These are phyloP conservation scores for Jackrogersella multiformis DNA, from an alignment of 495 filamentous ascomycete genomes.

Conservation along the genomic window DNA sequence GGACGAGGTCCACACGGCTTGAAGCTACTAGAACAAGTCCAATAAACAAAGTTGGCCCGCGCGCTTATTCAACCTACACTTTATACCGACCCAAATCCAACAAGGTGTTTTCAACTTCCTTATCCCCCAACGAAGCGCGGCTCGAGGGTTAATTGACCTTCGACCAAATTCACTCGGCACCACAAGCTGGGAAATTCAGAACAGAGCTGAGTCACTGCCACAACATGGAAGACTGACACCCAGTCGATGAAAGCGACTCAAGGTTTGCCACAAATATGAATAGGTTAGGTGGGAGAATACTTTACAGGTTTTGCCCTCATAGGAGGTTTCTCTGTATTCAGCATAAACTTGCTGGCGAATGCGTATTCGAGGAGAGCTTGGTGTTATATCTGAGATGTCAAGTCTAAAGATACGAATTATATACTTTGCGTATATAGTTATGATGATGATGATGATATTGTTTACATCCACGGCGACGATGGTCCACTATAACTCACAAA, in stretches of 20 bases:
- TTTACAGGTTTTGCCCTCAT: slow-evolving; percentile 37
- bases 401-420: neutral
- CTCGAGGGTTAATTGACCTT: neutral
- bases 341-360: slow-evolving; percentile 30
- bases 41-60: too few species aligned
- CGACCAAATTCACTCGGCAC: too few species aligned
- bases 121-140: too few species aligned
- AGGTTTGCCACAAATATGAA: neutral
- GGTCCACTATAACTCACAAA: too few species aligned
- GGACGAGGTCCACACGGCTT: too few species aligned
- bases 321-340: slow-evolving; percentile 32
- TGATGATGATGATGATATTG: too few species aligned
- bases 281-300: neutral
- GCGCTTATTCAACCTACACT: neutral
- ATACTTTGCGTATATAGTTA: too few species aligned
- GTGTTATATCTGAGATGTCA: neutral
- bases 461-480: too few species aligned
- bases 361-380: slow-evolving; percentile 7
- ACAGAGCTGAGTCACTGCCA: neutral
- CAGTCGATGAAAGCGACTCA: neutral
- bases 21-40: too few species aligned
- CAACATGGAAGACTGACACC: neutral
- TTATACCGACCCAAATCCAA: neutral
- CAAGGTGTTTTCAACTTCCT: too few species aligned
- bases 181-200: neutral